Percentiles rank a stretch among this genome's conserved stretches.
phyloP scores from a whole-genome alignment of 1,139 yeast species.

The Suhomyces panamericanus region DNA sequence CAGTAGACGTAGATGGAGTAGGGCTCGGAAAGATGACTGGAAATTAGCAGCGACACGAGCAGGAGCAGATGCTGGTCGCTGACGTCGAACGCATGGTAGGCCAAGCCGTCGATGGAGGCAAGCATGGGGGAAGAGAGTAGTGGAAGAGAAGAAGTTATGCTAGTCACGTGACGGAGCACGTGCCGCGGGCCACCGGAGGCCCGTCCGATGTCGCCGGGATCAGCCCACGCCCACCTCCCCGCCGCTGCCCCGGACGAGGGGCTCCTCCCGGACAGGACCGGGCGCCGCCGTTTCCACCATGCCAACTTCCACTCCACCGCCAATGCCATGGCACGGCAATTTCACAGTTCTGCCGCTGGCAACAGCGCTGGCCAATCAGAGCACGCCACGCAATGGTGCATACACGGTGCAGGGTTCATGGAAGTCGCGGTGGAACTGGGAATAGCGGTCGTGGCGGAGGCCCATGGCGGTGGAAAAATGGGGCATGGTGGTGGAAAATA shows the following conservation, averaged over 20 bases:
- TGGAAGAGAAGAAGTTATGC: background rate
- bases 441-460: too few relatives aligned
- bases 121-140: slow-evolving; percentile 1
- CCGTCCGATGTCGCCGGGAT: background rate
- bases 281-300: background rate
- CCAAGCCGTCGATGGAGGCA: slow-evolving; percentile 13
- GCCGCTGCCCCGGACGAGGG: background rate
- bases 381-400: slow-evolving; percentile 7
- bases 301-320: background rate
- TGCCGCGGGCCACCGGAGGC: background rate
- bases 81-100: slow-evolving; percentile 24
- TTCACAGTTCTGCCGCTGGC: too few relatives aligned
- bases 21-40: slow-evolving; percentile 45
- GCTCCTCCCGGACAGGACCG: background rate
- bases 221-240: background rate
- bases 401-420: too few relatives aligned
- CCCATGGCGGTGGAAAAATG: too few relatives aligned
- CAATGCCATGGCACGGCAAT: background rate
- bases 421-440: too few relatives aligned
- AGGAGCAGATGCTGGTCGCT: slow-evolving; percentile 28
- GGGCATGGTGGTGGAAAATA: too few relatives aligned
- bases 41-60: slow-evolving; percentile 34
- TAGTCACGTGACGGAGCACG: slow-evolving; percentile 3
- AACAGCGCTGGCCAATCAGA: too few relatives aligned
- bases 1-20: slow-evolving; percentile 51